Evolutionary conservation across 2,329 filamentous ascomycete species (phyloP).

Genomic region (Hypoxylon sp.): DNA sequence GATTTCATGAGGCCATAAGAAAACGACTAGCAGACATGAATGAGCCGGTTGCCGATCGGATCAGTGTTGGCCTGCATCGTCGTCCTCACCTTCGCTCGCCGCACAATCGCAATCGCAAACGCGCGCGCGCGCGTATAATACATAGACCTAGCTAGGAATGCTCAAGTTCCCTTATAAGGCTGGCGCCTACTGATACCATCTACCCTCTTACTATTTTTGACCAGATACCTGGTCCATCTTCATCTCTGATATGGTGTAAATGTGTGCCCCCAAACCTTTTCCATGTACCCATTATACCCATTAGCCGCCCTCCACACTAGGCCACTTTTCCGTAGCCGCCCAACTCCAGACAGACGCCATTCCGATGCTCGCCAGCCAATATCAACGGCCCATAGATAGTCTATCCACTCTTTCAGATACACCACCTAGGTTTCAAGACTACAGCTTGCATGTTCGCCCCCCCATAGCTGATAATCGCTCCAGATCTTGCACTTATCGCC

Average conservation of each 20-base stretch:
- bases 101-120: slow-evolving; percentile 28
- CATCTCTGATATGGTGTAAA: slow-evolving; percentile 47
- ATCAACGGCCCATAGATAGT: slow-evolving; percentile 58
- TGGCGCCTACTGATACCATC: slow-evolving; percentile 55
- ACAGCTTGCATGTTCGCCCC: slow-evolving; percentile 52
- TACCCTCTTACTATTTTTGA: slow-evolving; percentile 52
- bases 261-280: slow-evolving; percentile 41
- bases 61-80: slow-evolving; percentile 15
- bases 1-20: background rate
- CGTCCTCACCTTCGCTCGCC: slow-evolving; percentile 26
- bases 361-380: slow-evolving; percentile 63
- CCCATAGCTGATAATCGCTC: slow-evolving; percentile 50
- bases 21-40: slow-evolving; percentile 4
- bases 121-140: slow-evolving; percentile 43
- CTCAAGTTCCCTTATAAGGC: slow-evolving; percentile 48
- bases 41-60: slow-evolving; percentile 11
- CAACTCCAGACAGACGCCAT: slow-evolving; percentile 64
- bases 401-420: slow-evolving; percentile 64
- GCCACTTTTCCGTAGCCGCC: slow-evolving; percentile 59
- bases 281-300: slow-evolving; percentile 45
- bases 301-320: slow-evolving; percentile 54
- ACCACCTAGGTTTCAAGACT: slow-evolving; percentile 65
- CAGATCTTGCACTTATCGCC: slow-evolving; percentile 53
- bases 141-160: slow-evolving; percentile 12
- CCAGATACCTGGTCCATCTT: slow-evolving; percentile 41